Conservation (phyloP, 2,329 filamentous ascomycete species). For the Fusarium mundagurra region DNA sequence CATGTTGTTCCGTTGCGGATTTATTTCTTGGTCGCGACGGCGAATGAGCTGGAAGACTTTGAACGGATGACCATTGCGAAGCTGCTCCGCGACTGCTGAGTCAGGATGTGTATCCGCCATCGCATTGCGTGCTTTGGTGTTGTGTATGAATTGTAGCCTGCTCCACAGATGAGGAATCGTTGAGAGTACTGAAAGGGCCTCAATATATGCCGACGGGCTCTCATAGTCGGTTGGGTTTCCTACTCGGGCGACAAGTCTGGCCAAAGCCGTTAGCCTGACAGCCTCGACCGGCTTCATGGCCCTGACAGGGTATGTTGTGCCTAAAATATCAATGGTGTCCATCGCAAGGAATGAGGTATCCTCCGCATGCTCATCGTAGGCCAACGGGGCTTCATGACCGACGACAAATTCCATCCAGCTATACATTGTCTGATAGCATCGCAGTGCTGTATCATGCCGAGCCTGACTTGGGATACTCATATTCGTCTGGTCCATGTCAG, state of each 20-base stretch:
- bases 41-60: no score
- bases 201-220: background rate
- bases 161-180: background rate
- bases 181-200: background rate
- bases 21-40: no score
- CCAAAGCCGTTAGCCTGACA: background rate
- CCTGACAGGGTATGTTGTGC: background rate
- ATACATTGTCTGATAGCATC: background rate
- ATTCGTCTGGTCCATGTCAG: background rate
- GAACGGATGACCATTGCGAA: no score
- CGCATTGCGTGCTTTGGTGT: no score
- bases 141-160: no score
- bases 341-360: background rate
- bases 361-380: background rate
- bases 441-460: background rate
- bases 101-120: no score
- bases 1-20: no score
- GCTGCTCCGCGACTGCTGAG: no score
- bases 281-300: background rate
- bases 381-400: background rate
- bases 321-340: background rate
- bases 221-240: background rate
- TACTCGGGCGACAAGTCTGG: background rate
- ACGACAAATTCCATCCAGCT: background rate
- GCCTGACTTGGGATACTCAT: background rate